These are phyloP conservation scores for Galerina marginata DNA, from an alignment of 768 basidiomycete species.

Conservation along the genomic window DNA sequence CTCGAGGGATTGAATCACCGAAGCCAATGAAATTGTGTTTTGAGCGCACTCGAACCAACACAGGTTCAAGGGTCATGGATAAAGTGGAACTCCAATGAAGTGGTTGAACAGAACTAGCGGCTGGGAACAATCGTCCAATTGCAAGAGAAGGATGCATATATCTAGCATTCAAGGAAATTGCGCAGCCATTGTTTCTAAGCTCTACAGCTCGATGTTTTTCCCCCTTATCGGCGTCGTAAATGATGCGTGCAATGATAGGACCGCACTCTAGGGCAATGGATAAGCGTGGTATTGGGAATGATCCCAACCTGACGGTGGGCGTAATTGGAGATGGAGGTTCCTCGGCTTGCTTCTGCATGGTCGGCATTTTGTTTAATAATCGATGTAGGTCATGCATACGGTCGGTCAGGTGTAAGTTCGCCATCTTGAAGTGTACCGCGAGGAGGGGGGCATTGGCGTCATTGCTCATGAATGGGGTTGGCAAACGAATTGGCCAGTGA, in stretches of 20 bases:
- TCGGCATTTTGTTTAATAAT: constrained; percentile 35
- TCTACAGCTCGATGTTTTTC: constrained; percentile 57
- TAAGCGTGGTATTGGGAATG: constrained; percentile 54
- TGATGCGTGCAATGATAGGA: constrained; percentile 53
- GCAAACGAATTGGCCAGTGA: constrained; percentile 65
- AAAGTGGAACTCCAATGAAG: constrained; percentile 51
- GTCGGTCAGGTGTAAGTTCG: constrained; percentile 56
- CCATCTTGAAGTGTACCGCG: constrained; percentile 49
- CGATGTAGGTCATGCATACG: constrained; percentile 56
- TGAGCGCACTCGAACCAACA: constrained; percentile 58
- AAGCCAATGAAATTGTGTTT: constrained; percentile 29
- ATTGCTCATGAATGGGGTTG: constrained; percentile 54
- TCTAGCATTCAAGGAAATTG: constrained; percentile 44
- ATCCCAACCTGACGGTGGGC: constrained; percentile 22
- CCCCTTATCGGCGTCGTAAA: constrained; percentile 48
- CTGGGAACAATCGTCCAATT: constrained; percentile 28
- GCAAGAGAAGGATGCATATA: constrained; percentile 38
- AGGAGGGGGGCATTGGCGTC: constrained; percentile 66
- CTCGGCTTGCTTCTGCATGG: constrained; percentile 21
- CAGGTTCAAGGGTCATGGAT: constrained; percentile 51
- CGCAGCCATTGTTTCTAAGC: constrained; percentile 59
- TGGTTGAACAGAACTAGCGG: constrained; percentile 44
- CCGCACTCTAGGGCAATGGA: constrained; percentile 54
- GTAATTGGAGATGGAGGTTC: constrained; percentile 23
- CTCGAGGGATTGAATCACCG: constrained; percentile 28